Conservation (phyloP, 495 filamentous ascomycete genomes). For the Aspergillus ostianus region DNA sequence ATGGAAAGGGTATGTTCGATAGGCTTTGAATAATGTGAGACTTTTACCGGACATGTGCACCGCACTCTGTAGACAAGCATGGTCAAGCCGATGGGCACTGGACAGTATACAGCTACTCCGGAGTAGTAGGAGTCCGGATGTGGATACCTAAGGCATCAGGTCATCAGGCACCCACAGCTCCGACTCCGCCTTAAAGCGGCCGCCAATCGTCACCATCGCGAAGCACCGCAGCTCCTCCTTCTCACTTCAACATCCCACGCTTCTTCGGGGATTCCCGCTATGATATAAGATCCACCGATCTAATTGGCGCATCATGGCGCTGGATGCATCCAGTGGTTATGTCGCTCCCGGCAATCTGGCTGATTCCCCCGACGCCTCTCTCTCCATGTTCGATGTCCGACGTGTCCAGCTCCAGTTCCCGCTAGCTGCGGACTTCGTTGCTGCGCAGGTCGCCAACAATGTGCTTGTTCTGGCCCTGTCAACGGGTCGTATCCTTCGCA, state of each 20-base stretch:
- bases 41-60: background rate
- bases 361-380: conserved; percentile 59
- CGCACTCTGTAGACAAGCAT: too few relatives aligned
- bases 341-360: conserved; percentile 52
- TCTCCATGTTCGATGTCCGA: conserved; percentile 92
- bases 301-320: conserved; percentile 51
- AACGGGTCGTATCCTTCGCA: conserved; percentile 83
- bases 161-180: conserved; percentile 18
- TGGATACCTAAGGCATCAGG: conserved; percentile 12
- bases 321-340: conserved; percentile 53
- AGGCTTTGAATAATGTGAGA: too few relatives aligned
- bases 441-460: conserved; percentile 96
- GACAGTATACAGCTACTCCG: too few relatives aligned
- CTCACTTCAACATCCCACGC: conserved; percentile 6
- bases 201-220: conserved; percentile 7
- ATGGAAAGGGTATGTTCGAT: background rate
- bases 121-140: too few relatives aligned
- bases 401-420: conserved; percentile 87
- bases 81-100: too few relatives aligned
- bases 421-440: conserved; percentile 89
- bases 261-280: conserved; percentile 20
- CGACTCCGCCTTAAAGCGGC: conserved; percentile 14
- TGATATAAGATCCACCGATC: conserved; percentile 30
- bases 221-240: conserved; percentile 9
- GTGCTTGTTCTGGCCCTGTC: conserved; percentile 87